These are phyloP conservation scores for Schwanniomyces polymorphus DNA, from an alignment of 805 yeast genomes.

Conservation along the genomic window DNA sequence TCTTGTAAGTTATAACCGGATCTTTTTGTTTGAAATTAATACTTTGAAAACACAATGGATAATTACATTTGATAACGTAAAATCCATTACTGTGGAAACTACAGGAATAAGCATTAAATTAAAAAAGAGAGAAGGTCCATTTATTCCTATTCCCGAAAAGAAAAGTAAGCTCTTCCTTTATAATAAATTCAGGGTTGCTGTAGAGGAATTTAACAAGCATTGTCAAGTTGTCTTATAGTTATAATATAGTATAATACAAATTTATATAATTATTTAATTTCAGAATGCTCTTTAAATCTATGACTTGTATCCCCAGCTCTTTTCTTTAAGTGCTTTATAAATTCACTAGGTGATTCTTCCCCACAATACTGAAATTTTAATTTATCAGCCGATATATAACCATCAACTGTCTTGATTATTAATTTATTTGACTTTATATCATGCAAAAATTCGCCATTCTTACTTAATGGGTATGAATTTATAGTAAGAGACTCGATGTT, in stretches of 20 bases:
- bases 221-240: constrained; percentile 48
- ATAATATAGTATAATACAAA: not conserved
- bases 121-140: constrained; percentile 52
- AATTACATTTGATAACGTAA: constrained; percentile 61
- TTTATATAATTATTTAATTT: not conserved
- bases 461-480: constrained; percentile 1
- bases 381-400: constrained; percentile 30
- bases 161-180: constrained; percentile 66
- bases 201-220: constrained; percentile 70
- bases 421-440: constrained; percentile 18
- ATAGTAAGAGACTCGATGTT: constrained; percentile 23
- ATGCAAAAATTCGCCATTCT: constrained; percentile 23
- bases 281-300: constrained; percentile 4
- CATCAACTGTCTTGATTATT: constrained; percentile 45
- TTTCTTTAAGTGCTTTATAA: constrained; percentile 44
- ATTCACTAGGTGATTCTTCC: constrained; percentile 45
- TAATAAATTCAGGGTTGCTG: constrained; percentile 76
- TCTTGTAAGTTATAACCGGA: constrained; percentile 69
- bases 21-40: constrained; percentile 66
- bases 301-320: constrained; percentile 39
- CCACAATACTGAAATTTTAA: constrained; percentile 58
- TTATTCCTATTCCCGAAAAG: constrained; percentile 76
- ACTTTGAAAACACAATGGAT: constrained; percentile 69
- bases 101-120: constrained; percentile 75
- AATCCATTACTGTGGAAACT: constrained; percentile 70